These are phyloP conservation scores for Colletotrichum australisinense DNA, from an alignment of 2,329 filamentous ascomycete genomes.

Conservation along the genomic window DNA sequence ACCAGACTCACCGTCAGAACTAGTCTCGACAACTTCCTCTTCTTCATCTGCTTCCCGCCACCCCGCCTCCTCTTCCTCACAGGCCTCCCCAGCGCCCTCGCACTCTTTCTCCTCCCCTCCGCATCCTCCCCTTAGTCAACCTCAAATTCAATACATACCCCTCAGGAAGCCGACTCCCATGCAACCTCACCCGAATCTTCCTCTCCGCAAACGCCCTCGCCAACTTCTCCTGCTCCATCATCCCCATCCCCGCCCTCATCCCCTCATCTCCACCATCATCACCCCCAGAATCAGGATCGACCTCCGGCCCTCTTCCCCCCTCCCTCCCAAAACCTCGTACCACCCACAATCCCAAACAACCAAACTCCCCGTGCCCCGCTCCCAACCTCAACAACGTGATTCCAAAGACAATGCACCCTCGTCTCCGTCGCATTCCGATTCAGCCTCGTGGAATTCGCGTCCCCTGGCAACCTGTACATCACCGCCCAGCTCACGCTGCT, in stretches of 20 bases:
- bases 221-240: constrained; percentile 59
- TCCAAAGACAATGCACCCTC: constrained; percentile 71
- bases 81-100: constrained; percentile 34
- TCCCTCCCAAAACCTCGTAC: constrained; percentile 62
- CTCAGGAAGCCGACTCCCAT: constrained; percentile 64
- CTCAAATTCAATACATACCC: constrained; percentile 66
- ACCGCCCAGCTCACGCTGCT: constrained; percentile 75
- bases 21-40: constrained; percentile 19
- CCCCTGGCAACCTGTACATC: constrained; percentile 71
- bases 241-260: constrained; percentile 33
- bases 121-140: constrained; percentile 58
- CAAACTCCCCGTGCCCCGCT: constrained; percentile 65
- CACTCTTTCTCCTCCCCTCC: constrained; percentile 40
- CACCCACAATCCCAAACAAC: constrained; percentile 73
- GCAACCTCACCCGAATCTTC: constrained; percentile 67
- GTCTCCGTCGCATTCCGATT: constrained; percentile 73
- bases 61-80: constrained; percentile 6
- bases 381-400: constrained; percentile 70
- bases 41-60: not conserved
- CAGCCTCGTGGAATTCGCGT: constrained; percentile 64
- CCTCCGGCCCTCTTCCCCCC: constrained; percentile 40
- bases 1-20: not conserved
- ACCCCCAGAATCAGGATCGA: constrained; percentile 43
- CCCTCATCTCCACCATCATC: constrained; percentile 37
- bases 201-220: constrained; percentile 62